Percentiles rank a stretch among this genome's conserved stretches.
Evolutionary conservation across 441 rosid species (phyloP).

Genomic region (Mallotus repandus): DNA sequence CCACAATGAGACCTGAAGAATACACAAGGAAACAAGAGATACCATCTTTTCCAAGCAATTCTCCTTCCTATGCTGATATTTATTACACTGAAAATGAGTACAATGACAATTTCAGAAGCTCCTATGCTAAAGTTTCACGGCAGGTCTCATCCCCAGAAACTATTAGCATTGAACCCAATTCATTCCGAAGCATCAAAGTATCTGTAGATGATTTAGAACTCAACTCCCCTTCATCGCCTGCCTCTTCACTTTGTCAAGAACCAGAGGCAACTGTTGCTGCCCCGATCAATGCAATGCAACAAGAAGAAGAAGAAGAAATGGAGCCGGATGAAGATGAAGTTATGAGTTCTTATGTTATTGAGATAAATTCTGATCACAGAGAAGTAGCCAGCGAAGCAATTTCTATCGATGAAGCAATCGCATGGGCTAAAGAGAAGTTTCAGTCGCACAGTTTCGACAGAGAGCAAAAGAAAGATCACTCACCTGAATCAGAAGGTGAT

Average conservation of each 20-base stretch:
- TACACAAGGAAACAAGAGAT: slow-evolving; percentile 35
- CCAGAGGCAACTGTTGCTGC: slow-evolving; percentile 23
- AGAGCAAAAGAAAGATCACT: slow-evolving; percentile 26
- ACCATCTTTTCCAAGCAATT: slow-evolving; percentile 37
- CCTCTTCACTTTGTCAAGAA: slow-evolving; percentile 61
- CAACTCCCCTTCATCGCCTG: slow-evolving; percentile 74
- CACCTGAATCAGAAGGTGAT: slow-evolving; percentile 35
- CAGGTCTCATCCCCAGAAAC: slow-evolving; percentile 69
- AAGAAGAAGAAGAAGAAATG: slow-evolving; percentile 33
- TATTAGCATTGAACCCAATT: slow-evolving; percentile 55
- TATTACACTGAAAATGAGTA: slow-evolving; percentile 37
- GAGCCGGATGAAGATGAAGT: slow-evolving; percentile 57
- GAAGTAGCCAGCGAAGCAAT: slow-evolving; percentile 50
- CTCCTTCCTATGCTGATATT: slow-evolving; percentile 30
- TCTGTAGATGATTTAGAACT: slow-evolving; percentile 59
- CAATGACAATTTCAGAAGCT: slow-evolving; percentile 35
- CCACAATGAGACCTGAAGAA: slow-evolving; percentile 33
- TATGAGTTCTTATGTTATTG: slow-evolving; percentile 83
- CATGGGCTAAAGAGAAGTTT: slow-evolving; percentile 91
- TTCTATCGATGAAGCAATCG: slow-evolving; percentile 86
- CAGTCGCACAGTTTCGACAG: slow-evolving; percentile 32
- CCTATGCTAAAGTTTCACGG: slow-evolving; percentile 41
- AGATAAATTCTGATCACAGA: slow-evolving; percentile 60
- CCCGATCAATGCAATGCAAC: slow-evolving; percentile 19
- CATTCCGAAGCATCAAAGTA: slow-evolving; percentile 40